Evolutionary conservation across 2,329 filamentous ascomycete species (phyloP).

Genomic region (Phialocephala sp.): DNA sequence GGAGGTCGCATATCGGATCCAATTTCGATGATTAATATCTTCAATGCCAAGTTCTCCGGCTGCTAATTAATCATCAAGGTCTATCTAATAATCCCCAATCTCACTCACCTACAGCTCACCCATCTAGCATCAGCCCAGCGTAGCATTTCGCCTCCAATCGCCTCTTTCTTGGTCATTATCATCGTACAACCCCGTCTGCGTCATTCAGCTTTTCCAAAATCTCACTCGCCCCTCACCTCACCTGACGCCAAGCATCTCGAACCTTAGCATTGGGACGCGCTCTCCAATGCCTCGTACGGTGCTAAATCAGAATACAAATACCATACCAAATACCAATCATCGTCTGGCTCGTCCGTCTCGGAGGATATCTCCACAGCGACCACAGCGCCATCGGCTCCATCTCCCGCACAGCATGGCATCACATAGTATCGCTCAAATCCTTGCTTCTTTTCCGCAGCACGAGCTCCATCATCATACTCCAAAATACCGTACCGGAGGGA

Average conservation of each 20-base stretch:
- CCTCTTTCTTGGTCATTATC: slow-evolving; percentile 2
- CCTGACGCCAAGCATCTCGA: slow-evolving; percentile 3
- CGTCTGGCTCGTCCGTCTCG: not conserved
- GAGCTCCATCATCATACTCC: not conserved
- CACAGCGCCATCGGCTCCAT: not conserved
- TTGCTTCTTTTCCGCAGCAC: not conserved
- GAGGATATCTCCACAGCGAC: not conserved
- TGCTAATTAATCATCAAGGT: not conserved
- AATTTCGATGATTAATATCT: slow-evolving; percentile 1
- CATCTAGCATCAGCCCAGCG: slow-evolving; percentile 9
- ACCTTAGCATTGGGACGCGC: not conserved
- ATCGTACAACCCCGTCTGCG: not conserved
- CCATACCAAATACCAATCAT: not conserved
- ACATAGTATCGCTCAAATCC: not conserved
- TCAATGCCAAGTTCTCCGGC: not conserved
- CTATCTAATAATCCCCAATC: not conserved
- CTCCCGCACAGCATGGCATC: not conserved
- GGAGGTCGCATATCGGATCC: not conserved
- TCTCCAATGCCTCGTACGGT: not conserved
- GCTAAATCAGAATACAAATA: not conserved
- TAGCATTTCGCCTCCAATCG: slow-evolving; percentile 10
- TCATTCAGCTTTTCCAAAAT: slow-evolving; percentile 3
- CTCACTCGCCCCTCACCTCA: slow-evolving; percentile 1
- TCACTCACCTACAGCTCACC: slow-evolving; percentile 4
- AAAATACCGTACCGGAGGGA: not conserved